Evolutionary conservation across 2,329 filamentous ascomycete genomes (phyloP).

Genomic region (Atkinsonella texensis): DNA sequence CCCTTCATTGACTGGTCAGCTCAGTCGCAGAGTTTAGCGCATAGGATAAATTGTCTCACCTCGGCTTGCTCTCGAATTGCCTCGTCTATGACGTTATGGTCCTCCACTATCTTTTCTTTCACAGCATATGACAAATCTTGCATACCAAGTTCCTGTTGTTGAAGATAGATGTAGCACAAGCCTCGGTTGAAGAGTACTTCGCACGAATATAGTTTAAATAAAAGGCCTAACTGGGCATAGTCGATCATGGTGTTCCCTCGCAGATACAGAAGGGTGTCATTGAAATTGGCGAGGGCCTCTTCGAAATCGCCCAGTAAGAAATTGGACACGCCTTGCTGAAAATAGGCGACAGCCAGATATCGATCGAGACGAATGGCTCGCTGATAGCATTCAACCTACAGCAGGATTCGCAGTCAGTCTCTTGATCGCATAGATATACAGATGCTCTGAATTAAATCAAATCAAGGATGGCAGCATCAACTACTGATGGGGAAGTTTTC

Average conservation of each 20-base stretch:
- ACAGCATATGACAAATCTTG: conserved; percentile 83
- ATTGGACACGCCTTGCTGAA: conserved; percentile 96
- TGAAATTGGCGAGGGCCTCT: conserved; percentile 95
- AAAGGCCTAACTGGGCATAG: conserved; percentile 87
- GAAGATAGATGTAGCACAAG: conserved; percentile 92
- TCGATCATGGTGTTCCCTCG: conserved; percentile 96
- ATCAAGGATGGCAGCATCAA: neutral
- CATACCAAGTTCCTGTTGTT: conserved; percentile 82
- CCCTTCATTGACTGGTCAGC: conserved; percentile 42
- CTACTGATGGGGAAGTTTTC: neutral
- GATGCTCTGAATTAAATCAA: neutral
- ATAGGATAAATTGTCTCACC: conserved; percentile 35
- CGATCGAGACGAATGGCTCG: conserved; percentile 81
- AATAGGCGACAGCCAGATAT: conserved; percentile 95
- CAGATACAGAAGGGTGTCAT: conserved; percentile 89
- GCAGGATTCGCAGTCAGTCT: neutral
- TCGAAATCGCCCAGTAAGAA: conserved; percentile 96
- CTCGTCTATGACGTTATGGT: conserved; percentile 97
- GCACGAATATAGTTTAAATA: conserved; percentile 95
- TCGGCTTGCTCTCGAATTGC: conserved; percentile 88
- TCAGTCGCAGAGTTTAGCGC: neutral
- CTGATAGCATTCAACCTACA: conserved; percentile 86
- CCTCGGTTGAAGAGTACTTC: conserved; percentile 96
- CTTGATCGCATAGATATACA: neutral
- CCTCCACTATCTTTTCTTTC: conserved; percentile 91